Evolutionary conservation across 768 basidiomycete species (phyloP), one percentile per base, ranked within the genome.

Genomic region (Boletus coccyginus): DNA sequence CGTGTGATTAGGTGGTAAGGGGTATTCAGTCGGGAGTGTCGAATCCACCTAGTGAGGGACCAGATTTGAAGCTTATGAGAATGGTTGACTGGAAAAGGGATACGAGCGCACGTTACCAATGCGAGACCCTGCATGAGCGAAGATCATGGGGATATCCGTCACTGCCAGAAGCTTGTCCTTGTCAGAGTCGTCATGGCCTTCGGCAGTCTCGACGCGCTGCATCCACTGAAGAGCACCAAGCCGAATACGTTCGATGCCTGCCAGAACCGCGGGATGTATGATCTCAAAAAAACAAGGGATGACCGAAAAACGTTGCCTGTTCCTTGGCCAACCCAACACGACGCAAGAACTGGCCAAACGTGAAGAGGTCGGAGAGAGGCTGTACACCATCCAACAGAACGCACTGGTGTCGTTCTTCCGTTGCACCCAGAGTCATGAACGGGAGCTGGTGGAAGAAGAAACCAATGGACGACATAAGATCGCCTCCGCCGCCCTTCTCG

Each of bases 261-360:
- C 27, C 10, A 75, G 44, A 3, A 67, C 68, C 5, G 12, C 0
- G 2, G 43, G 62, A 3, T 62, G 24, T 0, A 65, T 66, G 8
- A 82, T 65, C 50, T 82, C 80, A 40, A 77, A 62, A n/a, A 47
- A 80, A 75, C 27, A 83, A 63, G 2, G 82, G 83, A 55, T 82
- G 77, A 1, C 62, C 13, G 0, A 78, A 59, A n/a, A 66, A 64
- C 1, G 57, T 56, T 6, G 59, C 63, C 56, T 79, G 77, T 21
- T 66, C 61, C 62, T 76, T 72, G 27, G 3, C 6, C 27, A 27
- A 27, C 27, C 5, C 3, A 6, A 27, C 53, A 1, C 27, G 27
- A 5, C 3, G 4, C 27, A 27, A 27, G 27, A 27, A 27, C 27
- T 6, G 27, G 4, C 6, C 27, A 27, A 27, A 27, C 27, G 27